Evolutionary conservation across 306 rosid genomes (phyloP).

Genomic region (Luffa aegyptiaca): DNA sequence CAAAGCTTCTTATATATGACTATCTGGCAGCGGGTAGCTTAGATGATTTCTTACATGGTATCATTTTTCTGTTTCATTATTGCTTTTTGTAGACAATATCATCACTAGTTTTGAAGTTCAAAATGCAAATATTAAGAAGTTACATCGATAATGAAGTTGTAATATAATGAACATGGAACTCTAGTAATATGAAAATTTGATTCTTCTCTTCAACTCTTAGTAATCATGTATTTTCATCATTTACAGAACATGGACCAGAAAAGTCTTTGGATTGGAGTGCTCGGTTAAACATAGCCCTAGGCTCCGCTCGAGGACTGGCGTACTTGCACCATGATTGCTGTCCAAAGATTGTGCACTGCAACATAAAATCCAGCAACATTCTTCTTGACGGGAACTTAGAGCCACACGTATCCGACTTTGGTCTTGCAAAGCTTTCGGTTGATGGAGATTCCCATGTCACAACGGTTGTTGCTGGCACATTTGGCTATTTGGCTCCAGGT

Average conservation of each 20-base stretch:
- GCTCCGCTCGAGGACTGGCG: conserved; percentile 89
- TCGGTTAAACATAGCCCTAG: conserved; percentile 80
- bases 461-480: conserved; percentile 96
- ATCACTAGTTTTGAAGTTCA: background rate
- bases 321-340: conserved; percentile 89
- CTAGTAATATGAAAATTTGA: background rate
- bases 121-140: background rate
- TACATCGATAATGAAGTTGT: background rate
- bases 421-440: conserved; percentile 88
- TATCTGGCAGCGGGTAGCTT: conserved; percentile 74
- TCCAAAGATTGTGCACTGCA: conserved; percentile 81
- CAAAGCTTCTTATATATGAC: conserved; percentile 85
- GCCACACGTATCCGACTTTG: conserved; percentile 83
- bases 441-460: conserved; percentile 94
- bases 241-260: conserved; percentile 26
- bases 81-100: background rate
- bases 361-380: conserved; percentile 92
- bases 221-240: background rate
- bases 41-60: conserved; percentile 89
- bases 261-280: conserved; percentile 55
- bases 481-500: conserved; percentile 98
- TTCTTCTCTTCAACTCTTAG: background rate
- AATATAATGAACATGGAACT: background rate
- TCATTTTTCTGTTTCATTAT: background rate
- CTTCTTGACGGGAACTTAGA: conserved; percentile 83